Evolutionary conservation across 768 basidiomycete genomes (phyloP).

Genomic region (Tylopilus rubrobrunneus): DNA sequence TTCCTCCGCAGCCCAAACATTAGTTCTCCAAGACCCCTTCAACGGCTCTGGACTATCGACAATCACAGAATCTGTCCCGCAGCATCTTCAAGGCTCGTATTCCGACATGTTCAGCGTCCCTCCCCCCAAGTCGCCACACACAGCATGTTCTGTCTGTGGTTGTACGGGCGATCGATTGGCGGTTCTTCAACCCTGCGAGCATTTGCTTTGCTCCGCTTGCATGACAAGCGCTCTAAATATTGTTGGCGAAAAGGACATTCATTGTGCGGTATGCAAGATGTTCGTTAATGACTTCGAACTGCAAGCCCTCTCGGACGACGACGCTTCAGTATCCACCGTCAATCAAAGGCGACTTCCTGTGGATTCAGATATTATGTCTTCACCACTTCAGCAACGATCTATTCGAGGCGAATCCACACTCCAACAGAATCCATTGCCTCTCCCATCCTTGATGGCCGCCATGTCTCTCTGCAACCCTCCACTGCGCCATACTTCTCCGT

Average conservation of each 20-base stretch:
- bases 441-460: slow-evolving; percentile 33
- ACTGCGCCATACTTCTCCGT: slow-evolving; percentile 12
- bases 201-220: slow-evolving; percentile 75
- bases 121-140: slow-evolving; percentile 13
- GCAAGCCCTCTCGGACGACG: slow-evolving; percentile 27
- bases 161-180: slow-evolving; percentile 47
- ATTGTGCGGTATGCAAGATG: slow-evolving; percentile 73
- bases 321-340: slow-evolving; percentile 14
- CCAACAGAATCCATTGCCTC: slow-evolving; percentile 26
- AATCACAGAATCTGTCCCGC: slow-evolving; percentile 28
- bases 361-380: slow-evolving; percentile 13
- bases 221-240: slow-evolving; percentile 85
- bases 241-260: slow-evolving; percentile 86
- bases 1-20: slow-evolving; percentile 30
- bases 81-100: slow-evolving; percentile 17
- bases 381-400: slow-evolving; percentile 25
- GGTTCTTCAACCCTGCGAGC: slow-evolving; percentile 68
- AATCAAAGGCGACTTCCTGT: slow-evolving; percentile 11
- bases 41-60: slow-evolving; percentile 32
- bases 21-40: slow-evolving; percentile 43
- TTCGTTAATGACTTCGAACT: slow-evolving; percentile 70
- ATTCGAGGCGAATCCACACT: slow-evolving; percentile 24
- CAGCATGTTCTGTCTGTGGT: slow-evolving; percentile 64
- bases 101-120: slow-evolving; percentile 23
- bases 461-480: slow-evolving; percentile 29